A percentile compares a stretch with the other conserved stretches of the same genome.
Conservation (phyloP, 2,329 filamentous ascomycete species). For the Rhinocladiella mackenziei region DNA sequence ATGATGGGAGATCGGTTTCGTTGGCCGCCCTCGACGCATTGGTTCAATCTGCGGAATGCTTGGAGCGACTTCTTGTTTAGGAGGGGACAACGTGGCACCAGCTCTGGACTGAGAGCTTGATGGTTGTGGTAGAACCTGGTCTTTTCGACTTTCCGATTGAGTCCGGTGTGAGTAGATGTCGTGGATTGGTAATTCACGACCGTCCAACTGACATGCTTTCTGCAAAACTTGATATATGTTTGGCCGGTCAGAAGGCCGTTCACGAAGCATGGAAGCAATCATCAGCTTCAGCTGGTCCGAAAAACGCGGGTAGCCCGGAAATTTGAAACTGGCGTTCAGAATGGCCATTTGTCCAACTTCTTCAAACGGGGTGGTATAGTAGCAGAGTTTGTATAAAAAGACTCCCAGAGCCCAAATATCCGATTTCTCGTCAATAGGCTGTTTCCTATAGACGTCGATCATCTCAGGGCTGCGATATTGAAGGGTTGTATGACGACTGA, state of each 20-base stretch:
- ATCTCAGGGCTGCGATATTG: conserved; percentile 98
- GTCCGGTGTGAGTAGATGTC: conserved; percentile 71
- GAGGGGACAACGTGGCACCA: conserved; percentile 77
- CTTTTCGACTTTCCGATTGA: conserved; percentile 59
- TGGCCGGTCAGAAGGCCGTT: conserved; percentile 72
- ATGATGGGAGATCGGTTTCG: conserved; percentile 46
- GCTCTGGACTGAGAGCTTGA: conserved; percentile 59
- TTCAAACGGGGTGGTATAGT: conserved; percentile 98
- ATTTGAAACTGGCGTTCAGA: conserved; percentile 90
- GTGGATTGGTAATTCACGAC: conserved; percentile 77
- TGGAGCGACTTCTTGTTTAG: conserved; percentile 54
- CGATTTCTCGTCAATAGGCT: conserved; percentile 96
- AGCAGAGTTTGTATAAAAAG: conserved; percentile 94
- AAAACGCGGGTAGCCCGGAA: conserved; percentile 80
- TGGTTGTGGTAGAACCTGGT: conserved; percentile 57
- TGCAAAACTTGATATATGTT: conserved; percentile 92
- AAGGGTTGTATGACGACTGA: conserved; percentile 93
- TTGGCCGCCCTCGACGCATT: conserved; percentile 82
- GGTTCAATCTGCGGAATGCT: conserved; percentile 83
- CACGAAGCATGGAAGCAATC: conserved; percentile 87
- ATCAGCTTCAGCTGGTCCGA: conserved; percentile 84
- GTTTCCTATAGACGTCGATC: conserved; percentile 95
- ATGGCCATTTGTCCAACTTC: conserved; percentile 97
- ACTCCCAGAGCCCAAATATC: conserved; percentile 98
- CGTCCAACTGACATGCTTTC: conserved; percentile 85